Conservation (phyloP, 2,329 filamentous ascomycete species). For the Dendrostoma leiphaemia region DNA sequence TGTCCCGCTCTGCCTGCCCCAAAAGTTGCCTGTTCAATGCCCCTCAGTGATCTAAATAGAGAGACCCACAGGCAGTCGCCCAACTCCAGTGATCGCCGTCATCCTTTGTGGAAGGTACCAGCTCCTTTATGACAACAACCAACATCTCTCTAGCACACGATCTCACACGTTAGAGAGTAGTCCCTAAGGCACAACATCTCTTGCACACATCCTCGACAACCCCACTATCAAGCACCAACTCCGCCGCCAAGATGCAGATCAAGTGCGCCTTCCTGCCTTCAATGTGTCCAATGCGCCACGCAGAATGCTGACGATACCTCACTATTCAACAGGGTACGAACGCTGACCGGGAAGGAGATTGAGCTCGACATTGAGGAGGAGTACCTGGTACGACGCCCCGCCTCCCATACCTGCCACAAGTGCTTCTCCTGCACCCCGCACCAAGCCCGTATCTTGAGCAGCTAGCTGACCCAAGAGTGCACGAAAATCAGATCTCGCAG, state of each 20-base stretch:
- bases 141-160: neutral
- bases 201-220: too few species aligned
- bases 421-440: too few species aligned
- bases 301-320: conserved; percentile 1
- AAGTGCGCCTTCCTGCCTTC: conserved; percentile 40
- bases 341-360: conserved; percentile 97
- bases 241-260: conserved; percentile 43
- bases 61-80: neutral
- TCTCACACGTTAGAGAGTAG: too few species aligned
- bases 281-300: neutral
- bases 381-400: conserved; percentile 78
- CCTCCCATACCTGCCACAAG: neutral
- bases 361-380: conserved; percentile 94
- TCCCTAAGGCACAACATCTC: too few species aligned
- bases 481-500: conserved; percentile 68
- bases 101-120: conserved; percentile 20
- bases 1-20: neutral
- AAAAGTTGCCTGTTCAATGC: neutral
- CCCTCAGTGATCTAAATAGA: conserved; percentile 16
- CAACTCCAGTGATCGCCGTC: conserved; percentile 19
- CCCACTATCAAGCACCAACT: neutral
- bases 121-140: neutral
- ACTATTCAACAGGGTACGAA: conserved; percentile 71
- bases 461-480: neutral
- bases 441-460: too few species aligned